phyloP scores from a whole-genome alignment of 768 basidiomycete species.

The Amanita phalloides region DNA sequence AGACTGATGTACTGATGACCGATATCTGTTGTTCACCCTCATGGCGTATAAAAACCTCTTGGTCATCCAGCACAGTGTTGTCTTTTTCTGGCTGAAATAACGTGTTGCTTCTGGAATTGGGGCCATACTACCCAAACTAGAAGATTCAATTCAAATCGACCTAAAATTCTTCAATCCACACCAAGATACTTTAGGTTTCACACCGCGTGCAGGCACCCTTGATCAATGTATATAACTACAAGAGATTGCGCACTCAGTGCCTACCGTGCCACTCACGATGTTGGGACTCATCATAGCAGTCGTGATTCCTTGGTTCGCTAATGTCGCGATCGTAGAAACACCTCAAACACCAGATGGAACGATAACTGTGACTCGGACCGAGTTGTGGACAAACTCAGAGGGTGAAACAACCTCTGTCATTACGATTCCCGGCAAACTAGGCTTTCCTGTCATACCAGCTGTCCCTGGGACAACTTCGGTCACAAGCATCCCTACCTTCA shows the following conservation, averaged over 20 bases:
- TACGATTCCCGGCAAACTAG: not conserved
- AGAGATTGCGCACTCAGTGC: not conserved
- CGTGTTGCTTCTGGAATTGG: too few relatives aligned
- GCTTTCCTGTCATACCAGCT: too few relatives aligned
- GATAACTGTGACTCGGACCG: not conserved
- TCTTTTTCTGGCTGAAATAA: too few relatives aligned
- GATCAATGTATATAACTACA: not conserved
- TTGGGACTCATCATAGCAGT: not conserved
- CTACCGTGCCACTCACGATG: not conserved
- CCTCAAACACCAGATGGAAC: not conserved
- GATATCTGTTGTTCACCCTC: too few relatives aligned
- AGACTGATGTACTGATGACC: too few relatives aligned
- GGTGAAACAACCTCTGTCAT: not conserved
- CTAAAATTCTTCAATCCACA: not conserved
- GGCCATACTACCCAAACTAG: too few relatives aligned
- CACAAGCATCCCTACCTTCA: too few relatives aligned
- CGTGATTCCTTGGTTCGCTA: not conserved
- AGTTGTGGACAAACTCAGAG: not conserved
- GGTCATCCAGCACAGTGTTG: too few relatives aligned
- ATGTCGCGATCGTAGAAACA: not conserved
- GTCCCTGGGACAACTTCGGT: not conserved
- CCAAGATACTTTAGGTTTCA: not conserved
- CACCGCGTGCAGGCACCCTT: not conserved
- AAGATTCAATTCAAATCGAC: too few relatives aligned
- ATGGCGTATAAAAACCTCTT: too few relatives aligned